phyloP scores from a whole-genome alignment of 2,329 filamentous ascomycete species.

The Parastagonospora nodorum region DNA sequence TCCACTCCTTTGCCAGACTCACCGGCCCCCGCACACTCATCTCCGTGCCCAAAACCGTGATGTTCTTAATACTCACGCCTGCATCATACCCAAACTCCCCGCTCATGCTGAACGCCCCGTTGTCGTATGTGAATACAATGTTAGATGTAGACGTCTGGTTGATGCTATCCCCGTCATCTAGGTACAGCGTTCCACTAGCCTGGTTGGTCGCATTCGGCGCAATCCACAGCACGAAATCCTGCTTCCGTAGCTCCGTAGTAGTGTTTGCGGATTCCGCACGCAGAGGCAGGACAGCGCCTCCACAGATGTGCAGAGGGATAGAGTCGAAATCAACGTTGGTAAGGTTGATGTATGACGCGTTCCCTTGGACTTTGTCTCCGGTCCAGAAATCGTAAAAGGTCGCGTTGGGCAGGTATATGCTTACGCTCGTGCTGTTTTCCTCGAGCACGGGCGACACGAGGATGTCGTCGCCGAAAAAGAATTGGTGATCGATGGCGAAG shows the following conservation, averaged over 20 bases:
- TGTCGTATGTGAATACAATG: slow-evolving; percentile 64
- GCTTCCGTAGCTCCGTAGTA: slow-evolving; percentile 66
- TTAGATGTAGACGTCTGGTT: slow-evolving; percentile 61
- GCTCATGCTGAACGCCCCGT: slow-evolving; percentile 57
- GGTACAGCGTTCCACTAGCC: slow-evolving; percentile 71
- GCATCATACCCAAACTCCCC: slow-evolving; percentile 61
- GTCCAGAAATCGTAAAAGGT: slow-evolving; percentile 66
- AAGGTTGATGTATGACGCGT: slow-evolving; percentile 52
- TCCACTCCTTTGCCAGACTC: slow-evolving; percentile 20
- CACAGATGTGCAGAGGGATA: slow-evolving; percentile 69
- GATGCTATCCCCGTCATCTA: slow-evolving; percentile 76
- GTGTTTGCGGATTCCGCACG: slow-evolving; percentile 63
- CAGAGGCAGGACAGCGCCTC: slow-evolving; percentile 67
- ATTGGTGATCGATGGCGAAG: slow-evolving; percentile 59
- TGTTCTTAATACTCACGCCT: slow-evolving; percentile 28
- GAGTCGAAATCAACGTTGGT: slow-evolving; percentile 54
- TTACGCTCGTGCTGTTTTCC: slow-evolving; percentile 57
- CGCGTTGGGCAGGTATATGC: slow-evolving; percentile 62
- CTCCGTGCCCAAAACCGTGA: slow-evolving; percentile 46
- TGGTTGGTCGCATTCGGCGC: slow-evolving; percentile 66
- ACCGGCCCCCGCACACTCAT: slow-evolving; percentile 59
- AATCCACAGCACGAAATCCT: slow-evolving; percentile 74
- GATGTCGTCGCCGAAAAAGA: slow-evolving; percentile 63
- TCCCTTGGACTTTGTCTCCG: slow-evolving; percentile 54
- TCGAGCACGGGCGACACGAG: slow-evolving; percentile 62